Evolutionary conservation across 768 basidiomycete species (phyloP).

Genomic region (Mycena floridula): DNA sequence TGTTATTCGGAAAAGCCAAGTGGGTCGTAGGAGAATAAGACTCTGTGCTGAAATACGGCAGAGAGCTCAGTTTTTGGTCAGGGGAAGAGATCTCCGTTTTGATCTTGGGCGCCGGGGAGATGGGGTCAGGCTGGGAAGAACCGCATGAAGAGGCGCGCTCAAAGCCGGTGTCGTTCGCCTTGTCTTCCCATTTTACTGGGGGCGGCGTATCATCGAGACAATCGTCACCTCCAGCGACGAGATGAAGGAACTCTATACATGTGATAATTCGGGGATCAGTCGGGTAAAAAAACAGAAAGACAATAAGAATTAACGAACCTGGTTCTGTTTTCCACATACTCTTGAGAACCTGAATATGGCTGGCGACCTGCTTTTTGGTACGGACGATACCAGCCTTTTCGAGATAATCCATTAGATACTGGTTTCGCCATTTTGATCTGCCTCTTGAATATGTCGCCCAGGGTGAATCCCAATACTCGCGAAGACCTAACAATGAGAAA

Average conservation of each 20-base stretch:
- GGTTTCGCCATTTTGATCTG: slow-evolving; percentile 77
- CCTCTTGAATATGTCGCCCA: slow-evolving; percentile 77
- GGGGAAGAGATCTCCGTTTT: slow-evolving; percentile 41
- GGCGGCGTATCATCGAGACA: slow-evolving; percentile 45
- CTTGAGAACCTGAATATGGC: slow-evolving; percentile 77
- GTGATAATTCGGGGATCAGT: slow-evolving; percentile 48
- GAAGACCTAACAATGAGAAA: slow-evolving; percentile 43
- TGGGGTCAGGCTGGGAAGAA: slow-evolving; percentile 35
- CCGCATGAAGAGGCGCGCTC: slow-evolving; percentile 38
- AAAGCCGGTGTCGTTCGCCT: slow-evolving; percentile 32
- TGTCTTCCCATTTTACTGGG: slow-evolving; percentile 52
- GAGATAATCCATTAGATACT: slow-evolving; percentile 80
- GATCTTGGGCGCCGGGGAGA: slow-evolving; percentile 29
- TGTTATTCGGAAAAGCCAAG: neutral
- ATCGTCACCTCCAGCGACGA: slow-evolving; percentile 79
- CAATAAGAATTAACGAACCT: slow-evolving; percentile 33
- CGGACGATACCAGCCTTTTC: slow-evolving; percentile 63
- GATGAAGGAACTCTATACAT: no score
- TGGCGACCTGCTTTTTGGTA: slow-evolving; percentile 86
- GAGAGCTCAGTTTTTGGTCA: slow-evolving; percentile 15
- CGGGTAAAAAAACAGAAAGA: slow-evolving; percentile 10
- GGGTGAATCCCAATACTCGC: slow-evolving; percentile 74
- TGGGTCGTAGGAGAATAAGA: neutral
- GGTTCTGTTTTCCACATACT: slow-evolving; percentile 88
- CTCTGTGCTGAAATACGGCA: neutral